Evolutionary conservation across 495 filamentous ascomycete species (phyloP), one percentile per base, ranked within the genome.

Genomic region (Massariosphaeria phaeospora): DNA sequence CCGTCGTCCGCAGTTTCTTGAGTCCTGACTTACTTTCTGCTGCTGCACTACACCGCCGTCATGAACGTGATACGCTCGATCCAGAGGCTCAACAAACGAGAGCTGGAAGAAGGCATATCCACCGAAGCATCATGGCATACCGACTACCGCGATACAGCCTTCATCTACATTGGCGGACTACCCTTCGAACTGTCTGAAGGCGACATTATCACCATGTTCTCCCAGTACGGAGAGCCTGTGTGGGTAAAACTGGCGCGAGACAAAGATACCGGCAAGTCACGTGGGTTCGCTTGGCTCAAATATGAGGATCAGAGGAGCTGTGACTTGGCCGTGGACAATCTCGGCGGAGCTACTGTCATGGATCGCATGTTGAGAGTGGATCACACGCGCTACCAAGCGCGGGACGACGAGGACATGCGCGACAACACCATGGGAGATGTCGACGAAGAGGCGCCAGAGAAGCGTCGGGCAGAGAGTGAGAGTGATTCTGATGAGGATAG

Each of bases 281-380:
- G 84, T 49, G 93, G 93, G 0, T 99, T 96, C 60, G 88, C 84
- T 1, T 99, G 90, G 75, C 77, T 98, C 46, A 98, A 98, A 69
- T 98, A 96, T 70, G 93, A 98, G 66, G 93, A 98, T 70, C 93
- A 98, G 77, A 82, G 94, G 53, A 95, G 89, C 67, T 91, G 87
- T 34, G 90, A 96, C 70, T 74, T 98, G 29, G 93, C 93, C 1
- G 93, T 98, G 2, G 93, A 98, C 70, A 98, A 98, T 67, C 70
- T 98, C 5, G 85, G 89, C 38, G 93, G 93, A 13, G 83, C 90
- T 21, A 84, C 79, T 24, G 84, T 98, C 15, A 76, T 88, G 67
- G 90, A 90, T 0, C 76, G 91, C 39, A 70, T 87, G 42, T 68
- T 98, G 33, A 82, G 86, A 57, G 93, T 98, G 3, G 93, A 98